Conservation (phyloP, 2,329 filamentous ascomycete species). For the Aspergillus sp. region DNA sequence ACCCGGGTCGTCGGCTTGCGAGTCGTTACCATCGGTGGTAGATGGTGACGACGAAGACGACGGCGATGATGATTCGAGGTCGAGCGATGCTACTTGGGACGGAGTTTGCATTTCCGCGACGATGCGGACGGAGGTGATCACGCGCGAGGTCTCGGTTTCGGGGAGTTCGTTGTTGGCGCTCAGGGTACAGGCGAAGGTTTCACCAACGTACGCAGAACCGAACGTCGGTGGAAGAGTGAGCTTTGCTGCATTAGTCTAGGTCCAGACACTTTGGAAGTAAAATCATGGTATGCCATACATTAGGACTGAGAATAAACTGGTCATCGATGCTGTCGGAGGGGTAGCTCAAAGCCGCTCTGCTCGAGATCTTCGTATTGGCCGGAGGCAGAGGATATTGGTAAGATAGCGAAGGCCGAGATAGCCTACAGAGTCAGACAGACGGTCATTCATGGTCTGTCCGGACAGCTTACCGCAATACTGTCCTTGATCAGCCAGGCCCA, state of each 20-base stretch:
- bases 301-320: slow-evolving; percentile 50
- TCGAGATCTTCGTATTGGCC: slow-evolving; percentile 44
- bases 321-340: slow-evolving; percentile 43
- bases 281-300: slow-evolving; percentile 24
- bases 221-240: slow-evolving; percentile 86
- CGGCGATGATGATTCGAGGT: slow-evolving; percentile 30
- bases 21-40: slow-evolving; percentile 41
- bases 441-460: too few species aligned
- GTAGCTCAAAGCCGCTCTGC: slow-evolving; percentile 67
- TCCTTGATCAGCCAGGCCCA: slow-evolving; percentile 13
- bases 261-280: too few species aligned
- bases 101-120: slow-evolving; percentile 95
- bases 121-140: slow-evolving; percentile 69
- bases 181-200: slow-evolving; percentile 87
- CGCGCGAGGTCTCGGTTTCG: slow-evolving; percentile 31
- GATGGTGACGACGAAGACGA: too few species aligned
- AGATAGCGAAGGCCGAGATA: slow-evolving; percentile 59
- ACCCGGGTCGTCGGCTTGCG: slow-evolving; percentile 13
- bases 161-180: slow-evolving; percentile 84
- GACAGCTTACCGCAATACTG: slow-evolving; percentile 31
- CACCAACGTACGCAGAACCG: slow-evolving; percentile 89
- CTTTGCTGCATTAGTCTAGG: slow-evolving; percentile 16
- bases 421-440: slow-evolving; percentile 42
- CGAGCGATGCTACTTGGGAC: slow-evolving; percentile 60
- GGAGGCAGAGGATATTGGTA: slow-evolving; percentile 38